These are phyloP conservation scores for Parathielavia appendiculata DNA, from an alignment of 495 filamentous ascomycete species.

Conservation along the genomic window DNA sequence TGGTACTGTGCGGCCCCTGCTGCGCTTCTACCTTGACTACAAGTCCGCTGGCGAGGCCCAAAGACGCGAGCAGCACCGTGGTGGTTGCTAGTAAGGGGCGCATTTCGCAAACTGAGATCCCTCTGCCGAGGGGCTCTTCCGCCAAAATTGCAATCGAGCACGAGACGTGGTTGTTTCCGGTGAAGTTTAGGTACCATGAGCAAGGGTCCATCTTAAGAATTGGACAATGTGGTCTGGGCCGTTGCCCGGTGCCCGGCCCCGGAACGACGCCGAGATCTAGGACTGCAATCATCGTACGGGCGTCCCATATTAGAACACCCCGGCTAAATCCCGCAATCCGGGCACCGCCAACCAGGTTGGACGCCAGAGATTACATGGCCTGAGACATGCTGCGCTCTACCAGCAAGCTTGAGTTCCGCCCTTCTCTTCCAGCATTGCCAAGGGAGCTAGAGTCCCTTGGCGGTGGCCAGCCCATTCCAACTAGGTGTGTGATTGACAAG, in stretches of 20 bases:
- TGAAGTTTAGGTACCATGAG: neutral
- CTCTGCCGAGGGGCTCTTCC: too few species aligned
- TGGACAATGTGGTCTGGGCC: too few species aligned
- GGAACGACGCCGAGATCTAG: too few species aligned
- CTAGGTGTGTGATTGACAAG: too few species aligned
- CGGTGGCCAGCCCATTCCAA: too few species aligned
- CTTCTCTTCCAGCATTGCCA: neutral
- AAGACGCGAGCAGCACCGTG: neutral
- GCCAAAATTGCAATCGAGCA: too few species aligned
- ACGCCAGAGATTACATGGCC: neutral
- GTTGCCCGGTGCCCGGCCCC: too few species aligned
- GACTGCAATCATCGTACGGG: too few species aligned
- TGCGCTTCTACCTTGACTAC: neutral
- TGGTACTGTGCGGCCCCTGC: neutral
- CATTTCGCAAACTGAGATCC: constrained; percentile 1
- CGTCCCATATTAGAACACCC: neutral
- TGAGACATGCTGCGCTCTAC: neutral
- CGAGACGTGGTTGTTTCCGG: too few species aligned
- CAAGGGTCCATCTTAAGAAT: too few species aligned
- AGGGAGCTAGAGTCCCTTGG: neutral
- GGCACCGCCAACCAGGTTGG: constrained; percentile 4
- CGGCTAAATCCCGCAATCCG: neutral
- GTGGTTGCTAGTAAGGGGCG: neutral
- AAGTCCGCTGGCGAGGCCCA: neutral
- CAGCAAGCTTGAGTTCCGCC: neutral